Base-by-base conservation (phyloP, 495 filamentous ascomycete genomes). In the Daldinia concentrica region DNA sequence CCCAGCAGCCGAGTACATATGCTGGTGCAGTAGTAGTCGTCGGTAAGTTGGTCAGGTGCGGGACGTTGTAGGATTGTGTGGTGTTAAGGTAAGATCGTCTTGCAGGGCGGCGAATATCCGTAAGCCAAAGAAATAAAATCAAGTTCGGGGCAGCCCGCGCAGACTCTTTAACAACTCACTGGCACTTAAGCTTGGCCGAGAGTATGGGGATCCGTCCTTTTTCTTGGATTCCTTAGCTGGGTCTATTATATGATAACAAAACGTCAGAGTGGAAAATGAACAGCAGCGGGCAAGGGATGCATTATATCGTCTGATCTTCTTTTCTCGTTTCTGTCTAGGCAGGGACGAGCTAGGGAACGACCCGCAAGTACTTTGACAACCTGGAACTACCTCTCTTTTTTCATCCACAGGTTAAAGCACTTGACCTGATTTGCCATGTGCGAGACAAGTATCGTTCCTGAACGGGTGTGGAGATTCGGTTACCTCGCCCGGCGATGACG, bases 241-340 rank as follows among this genome's bases (percentile, higher is more conserved):
- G 34, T 73, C 68, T 74, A 73, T 58, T 76, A 69, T 76, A 75
- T 74, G 74, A 66, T 76, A 72, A 77, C 78, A 78, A 72, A 70
- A 71, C 70, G 61, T 71, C 68, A 76, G 75, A 76, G 75, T 69
- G 68, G 71, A 62, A 71, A 79, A 69, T 66, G 78, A 74, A 69
- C 58, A 66, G 72, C 71, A 66, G 77, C 69, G 79, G 79, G 79
- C 74, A 76, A 73, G 77, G 77, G 74, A 75, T 74, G 79, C 76
- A 81, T 83, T 83, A 83, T 84, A 83, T 82, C 81, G 78, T 83
- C 79, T 81, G 81, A 82, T 82, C 77, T 82, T 79, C 79, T 76
- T 76, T 71, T 80, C 80, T 81, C 74, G 75, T 79, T 76, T 74
- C 74, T 73, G 60, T 72, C 71, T 71, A 71, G 71, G 70, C 66